Base-by-base conservation (phyloP, 495 filamentous ascomycete species). In the Neurospora sublineolata region DNA sequence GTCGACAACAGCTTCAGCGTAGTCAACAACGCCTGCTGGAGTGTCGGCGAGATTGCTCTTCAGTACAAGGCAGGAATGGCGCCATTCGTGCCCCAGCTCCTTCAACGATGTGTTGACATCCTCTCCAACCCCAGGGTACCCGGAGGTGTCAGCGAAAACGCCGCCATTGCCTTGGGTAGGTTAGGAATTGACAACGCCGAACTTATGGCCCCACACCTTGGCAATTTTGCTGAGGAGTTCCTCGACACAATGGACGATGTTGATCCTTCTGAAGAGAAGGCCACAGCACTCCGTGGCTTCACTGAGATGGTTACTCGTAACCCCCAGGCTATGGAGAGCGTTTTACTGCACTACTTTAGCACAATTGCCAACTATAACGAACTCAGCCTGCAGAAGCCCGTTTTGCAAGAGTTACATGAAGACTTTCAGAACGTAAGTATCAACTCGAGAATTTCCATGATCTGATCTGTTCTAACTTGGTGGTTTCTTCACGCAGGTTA, bases 1-100 rank as follows among this genome's bases (percentile, higher is more conserved):
- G 86, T 90, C 37, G 87, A 90, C 30, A 92, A 88, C 9, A 89
- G 90, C 9, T 98, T 97, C 79, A 91, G 91, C 60, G 94, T 97
- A 20, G 86, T 98, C 71, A 99, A 98, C 86, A 99, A 99, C 78
- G 94, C 95, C 37, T 98, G 96, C 83, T 99, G 95, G 95, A 95
- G 94, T 38, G 91, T 89, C 30, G 95, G 95, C 20, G 95, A 99
- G 82, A 96, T 99, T 71, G 90, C 93, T 10, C 89, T 97, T 80
- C 89, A 92, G 76, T 88, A 92, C 75, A 86, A 88, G 72, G 83
- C 84, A 52, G 86, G 82, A 27, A 91, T 98, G 87, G 85, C 83
- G 1, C 92, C 93, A 0, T 97, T 91, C 75, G 87, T 92, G 27
- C 89, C 92, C 12, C 84, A 91, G 72, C 81, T 97, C 14, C 91